Conservation (phyloP, 1,284 basidiomycete species). For the Sporisorium graminicola region DNA sequence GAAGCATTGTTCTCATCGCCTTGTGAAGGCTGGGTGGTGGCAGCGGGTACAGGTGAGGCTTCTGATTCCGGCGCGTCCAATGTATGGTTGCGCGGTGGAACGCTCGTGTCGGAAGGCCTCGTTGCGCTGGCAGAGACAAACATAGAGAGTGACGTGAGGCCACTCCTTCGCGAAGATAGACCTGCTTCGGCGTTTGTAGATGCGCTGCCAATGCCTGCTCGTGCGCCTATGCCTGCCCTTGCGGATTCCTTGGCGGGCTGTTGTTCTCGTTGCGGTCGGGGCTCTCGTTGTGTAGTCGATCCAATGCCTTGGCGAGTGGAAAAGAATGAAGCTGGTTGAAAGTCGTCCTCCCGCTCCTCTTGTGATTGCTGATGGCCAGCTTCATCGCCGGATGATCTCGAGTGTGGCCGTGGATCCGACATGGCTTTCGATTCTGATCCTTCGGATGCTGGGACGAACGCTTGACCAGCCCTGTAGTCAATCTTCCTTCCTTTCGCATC, state of each 20-base stretch:
- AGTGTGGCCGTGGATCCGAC: background rate
- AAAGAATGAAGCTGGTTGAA: conserved; percentile 34
- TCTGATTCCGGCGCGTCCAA: background rate
- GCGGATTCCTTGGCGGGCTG: background rate
- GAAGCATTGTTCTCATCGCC: background rate
- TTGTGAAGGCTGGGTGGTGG: background rate
- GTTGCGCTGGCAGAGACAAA: conserved; percentile 37
- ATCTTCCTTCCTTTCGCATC: conserved; percentile 31
- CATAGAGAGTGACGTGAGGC: conserved; percentile 53
- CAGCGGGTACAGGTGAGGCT: background rate
- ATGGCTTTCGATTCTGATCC: background rate
- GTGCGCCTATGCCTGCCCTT: conserved; percentile 34
- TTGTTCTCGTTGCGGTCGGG: conserved; percentile 6
- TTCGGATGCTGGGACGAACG: conserved; percentile 38
- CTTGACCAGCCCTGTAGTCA: conserved; percentile 34
- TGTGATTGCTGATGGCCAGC: background rate
- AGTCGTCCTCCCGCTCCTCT: conserved; percentile 21
- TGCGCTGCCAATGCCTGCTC: conserved; percentile 32
- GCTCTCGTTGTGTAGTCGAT: conserved; percentile 2
- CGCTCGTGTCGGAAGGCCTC: conserved; percentile 18
- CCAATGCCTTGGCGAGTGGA: conserved; percentile 24
- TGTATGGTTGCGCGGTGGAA: conserved; percentile 10
- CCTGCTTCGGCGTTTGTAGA: conserved; percentile 11
- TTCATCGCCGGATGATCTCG: background rate
- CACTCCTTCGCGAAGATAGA: conserved; percentile 21